Evolutionary conservation across 805 yeast genomes (phyloP).

Genomic region (Sugiyamaella americana): DNA sequence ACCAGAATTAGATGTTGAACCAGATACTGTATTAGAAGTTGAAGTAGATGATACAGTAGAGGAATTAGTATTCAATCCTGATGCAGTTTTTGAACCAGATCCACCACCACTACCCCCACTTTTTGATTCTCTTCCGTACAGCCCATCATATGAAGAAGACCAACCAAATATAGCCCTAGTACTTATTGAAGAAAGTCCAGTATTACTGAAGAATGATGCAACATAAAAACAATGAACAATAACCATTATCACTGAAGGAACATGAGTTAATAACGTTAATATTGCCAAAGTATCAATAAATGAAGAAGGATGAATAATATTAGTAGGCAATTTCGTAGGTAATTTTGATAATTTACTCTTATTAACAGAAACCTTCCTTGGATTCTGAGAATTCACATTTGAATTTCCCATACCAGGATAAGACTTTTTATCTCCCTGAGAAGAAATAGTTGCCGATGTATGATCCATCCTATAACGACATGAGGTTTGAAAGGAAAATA

Average conservation of each 20-base stretch:
- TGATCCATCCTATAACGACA: too few species aligned
- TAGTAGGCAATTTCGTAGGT: constrained; percentile 15
- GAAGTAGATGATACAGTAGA: constrained; percentile 16
- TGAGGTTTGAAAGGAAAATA: too few species aligned
- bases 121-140: too few species aligned
- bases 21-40: neutral
- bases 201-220: constrained; percentile 18
- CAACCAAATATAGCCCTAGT: constrained; percentile 16
- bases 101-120: neutral
- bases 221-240: constrained; percentile 26
- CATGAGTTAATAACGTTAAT: constrained; percentile 27
- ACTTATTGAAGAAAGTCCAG: constrained; percentile 8
- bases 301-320: constrained; percentile 29
- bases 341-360: neutral
- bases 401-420: too few species aligned
- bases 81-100: neutral
- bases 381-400: too few species aligned
- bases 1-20: constrained; percentile 7
- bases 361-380: neutral
- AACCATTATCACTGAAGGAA: constrained; percentile 27
- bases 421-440: too few species aligned
- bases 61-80: constrained; percentile 6
- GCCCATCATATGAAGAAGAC: constrained; percentile 1
- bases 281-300: constrained; percentile 33
- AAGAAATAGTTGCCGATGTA: too few species aligned